Conservation (phyloP, 768 basidiomycete species). For the Suillus hirtellus region DNA sequence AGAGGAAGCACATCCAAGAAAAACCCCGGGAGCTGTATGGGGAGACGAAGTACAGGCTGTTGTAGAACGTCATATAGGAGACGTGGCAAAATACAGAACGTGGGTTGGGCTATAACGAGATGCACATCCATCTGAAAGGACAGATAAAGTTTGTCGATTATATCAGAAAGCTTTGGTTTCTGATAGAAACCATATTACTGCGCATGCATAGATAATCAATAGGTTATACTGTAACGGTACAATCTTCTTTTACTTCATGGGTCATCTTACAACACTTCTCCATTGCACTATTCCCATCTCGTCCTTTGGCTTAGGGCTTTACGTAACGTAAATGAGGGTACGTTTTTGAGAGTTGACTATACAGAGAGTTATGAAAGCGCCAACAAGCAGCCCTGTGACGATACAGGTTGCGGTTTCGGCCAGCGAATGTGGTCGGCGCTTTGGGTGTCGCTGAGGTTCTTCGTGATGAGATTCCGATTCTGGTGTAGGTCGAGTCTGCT, state of each 20-base stretch:
- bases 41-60: slow-evolving; percentile 59
- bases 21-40: slow-evolving; percentile 63
- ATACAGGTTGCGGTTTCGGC: slow-evolving; percentile 45
- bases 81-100: slow-evolving; percentile 54
- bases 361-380: slow-evolving; percentile 56
- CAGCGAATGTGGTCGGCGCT: slow-evolving; percentile 25
- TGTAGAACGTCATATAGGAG: slow-evolving; percentile 58
- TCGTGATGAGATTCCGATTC: slow-evolving; percentile 15
- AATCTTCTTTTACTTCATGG: slow-evolving; percentile 15
- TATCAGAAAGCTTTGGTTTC: slow-evolving; percentile 5
- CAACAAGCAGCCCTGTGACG: slow-evolving; percentile 60
- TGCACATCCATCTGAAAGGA: background rate
- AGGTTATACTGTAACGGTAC: slow-evolving; percentile 23
- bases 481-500: slow-evolving; percentile 14
- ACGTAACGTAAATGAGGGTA: slow-evolving; percentile 43
- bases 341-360: slow-evolving; percentile 48
- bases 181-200: slow-evolving; percentile 5
- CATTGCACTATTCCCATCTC: background rate
- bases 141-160: background rate
- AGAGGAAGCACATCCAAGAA: slow-evolving; percentile 13
- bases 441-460: slow-evolving; percentile 18
- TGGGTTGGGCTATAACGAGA: slow-evolving; percentile 44
- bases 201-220: slow-evolving; percentile 32
- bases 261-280: background rate
- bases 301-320: background rate